These are phyloP conservation scores for Eucalyptus leucophloia DNA, from an alignment of 345 rosid species.

Conservation along the genomic window DNA sequence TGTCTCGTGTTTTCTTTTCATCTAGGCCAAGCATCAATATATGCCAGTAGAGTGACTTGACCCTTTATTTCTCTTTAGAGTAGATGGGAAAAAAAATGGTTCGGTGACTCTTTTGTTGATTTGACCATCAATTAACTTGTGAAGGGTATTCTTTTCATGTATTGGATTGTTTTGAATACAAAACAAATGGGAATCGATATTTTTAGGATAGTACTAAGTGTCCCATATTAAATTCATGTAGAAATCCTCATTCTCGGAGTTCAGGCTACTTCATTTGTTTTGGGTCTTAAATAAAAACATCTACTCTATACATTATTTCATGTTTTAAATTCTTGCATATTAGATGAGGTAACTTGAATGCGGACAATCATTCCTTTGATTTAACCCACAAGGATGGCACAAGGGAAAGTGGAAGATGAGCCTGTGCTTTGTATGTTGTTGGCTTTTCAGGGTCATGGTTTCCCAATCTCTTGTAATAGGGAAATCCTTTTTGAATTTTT, in stretches of 20 bases:
- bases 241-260: background rate
- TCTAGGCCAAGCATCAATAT: background rate
- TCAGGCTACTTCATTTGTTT: background rate
- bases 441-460: background rate
- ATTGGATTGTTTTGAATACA: background rate
- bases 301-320: background rate
- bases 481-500: background rate
- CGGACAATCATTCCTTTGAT: background rate
- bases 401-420: background rate
- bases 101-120: background rate
- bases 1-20: background rate
- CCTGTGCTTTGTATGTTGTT: background rate
- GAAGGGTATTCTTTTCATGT: background rate
- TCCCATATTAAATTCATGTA: background rate
- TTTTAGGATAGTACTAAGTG: background rate
- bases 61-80: background rate
- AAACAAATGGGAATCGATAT: background rate
- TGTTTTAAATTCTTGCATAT: background rate
- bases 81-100: background rate
- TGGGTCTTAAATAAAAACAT: background rate
- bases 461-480: background rate
- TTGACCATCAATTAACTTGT: background rate
- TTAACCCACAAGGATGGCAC: background rate
- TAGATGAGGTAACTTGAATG: background rate
- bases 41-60: background rate